A percentile compares a stretch with the other conserved stretches of the same genome.
phyloP scores from a whole-genome alignment of 306 rosid genomes.

The Lupinus albus region DNA sequence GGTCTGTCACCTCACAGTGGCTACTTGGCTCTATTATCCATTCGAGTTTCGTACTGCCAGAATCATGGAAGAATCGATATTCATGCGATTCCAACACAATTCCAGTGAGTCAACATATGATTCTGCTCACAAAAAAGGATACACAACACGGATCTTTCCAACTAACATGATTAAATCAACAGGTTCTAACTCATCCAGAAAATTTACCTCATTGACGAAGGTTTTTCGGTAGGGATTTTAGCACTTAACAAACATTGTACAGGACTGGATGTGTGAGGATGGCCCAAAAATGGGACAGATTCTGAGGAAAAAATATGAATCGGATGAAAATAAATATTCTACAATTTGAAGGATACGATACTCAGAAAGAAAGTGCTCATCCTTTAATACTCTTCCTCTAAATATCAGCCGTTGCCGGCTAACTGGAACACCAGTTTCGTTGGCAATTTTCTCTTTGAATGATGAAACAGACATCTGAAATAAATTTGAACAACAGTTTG shows the following conservation, averaged over 20 bases:
- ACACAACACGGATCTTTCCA: no score
- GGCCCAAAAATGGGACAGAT: no score
- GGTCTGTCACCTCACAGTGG: not conserved
- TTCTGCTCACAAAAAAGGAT: no score
- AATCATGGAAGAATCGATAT: no score
- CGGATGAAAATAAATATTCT: not conserved
- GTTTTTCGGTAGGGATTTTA: no score
- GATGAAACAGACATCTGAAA: constrained; percentile 76
- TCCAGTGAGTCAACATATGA: not conserved
- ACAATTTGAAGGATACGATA: constrained; percentile 76
- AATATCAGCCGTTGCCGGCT: constrained; percentile 88
- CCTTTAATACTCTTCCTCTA: constrained; percentile 96
- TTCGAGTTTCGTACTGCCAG: not conserved
- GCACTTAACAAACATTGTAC: no score
- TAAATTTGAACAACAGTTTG: constrained; percentile 3
- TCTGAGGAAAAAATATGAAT: not conserved
- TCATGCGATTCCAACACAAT: not conserved
- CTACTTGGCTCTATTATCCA: not conserved
- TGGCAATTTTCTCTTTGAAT: constrained; percentile 88
- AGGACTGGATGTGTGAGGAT: no score
- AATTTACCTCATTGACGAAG: no score
- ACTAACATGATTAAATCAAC: no score
- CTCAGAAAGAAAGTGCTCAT: constrained; percentile 76
- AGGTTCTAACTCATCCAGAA: no score
- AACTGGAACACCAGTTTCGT: constrained; percentile 78